Percentiles rank a stretch among this genome's conserved stretches.
Evolutionary conservation across 192 early-diverging fungal genomes (phyloP).

Genomic region (Polychytrium aggregatum): DNA sequence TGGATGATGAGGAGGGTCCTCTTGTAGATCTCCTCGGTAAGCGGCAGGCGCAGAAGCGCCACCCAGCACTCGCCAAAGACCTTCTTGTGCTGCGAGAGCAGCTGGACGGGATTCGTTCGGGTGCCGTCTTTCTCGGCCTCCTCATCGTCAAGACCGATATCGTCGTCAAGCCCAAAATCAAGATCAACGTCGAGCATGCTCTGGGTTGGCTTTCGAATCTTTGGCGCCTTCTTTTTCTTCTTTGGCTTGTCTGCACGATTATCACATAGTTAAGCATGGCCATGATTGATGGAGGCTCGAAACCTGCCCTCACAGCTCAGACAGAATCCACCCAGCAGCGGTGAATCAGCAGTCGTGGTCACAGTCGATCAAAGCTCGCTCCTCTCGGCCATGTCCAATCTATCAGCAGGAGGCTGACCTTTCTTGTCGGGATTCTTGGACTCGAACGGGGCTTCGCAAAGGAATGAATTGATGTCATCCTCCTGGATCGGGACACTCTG

Average conservation of each 20-base stretch:
- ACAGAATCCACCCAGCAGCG: too few species aligned
- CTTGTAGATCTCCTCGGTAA: constrained; percentile 67
- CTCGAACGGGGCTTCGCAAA: too few species aligned
- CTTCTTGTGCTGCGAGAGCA: constrained; percentile 37
- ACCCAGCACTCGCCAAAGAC: constrained; percentile 79
- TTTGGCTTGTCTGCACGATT: constrained; percentile 6
- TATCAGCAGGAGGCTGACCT: too few species aligned
- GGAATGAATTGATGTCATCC: too few species aligned
- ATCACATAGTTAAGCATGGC: constrained; percentile 4
- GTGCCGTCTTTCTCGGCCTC: neutral
- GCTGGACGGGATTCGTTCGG: constrained; percentile 4
- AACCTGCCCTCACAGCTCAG: constrained; percentile 10
- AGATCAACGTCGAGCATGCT: neutral
- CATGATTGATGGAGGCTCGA: constrained; percentile 1
- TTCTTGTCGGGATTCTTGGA: too few species aligned
- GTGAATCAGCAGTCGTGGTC: too few species aligned
- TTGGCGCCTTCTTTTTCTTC: neutral
- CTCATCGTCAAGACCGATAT: neutral
- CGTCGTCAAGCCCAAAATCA: neutral
- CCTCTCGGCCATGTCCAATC: too few species aligned
- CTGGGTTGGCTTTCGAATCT: neutral
- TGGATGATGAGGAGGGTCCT: constrained; percentile 72
- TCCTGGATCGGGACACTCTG: too few species aligned
- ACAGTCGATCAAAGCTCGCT: too few species aligned
- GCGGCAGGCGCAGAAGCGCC: constrained; percentile 55